phyloP scores from a whole-genome alignment of 768 basidiomycete species.

The Podaxis sp. region DNA sequence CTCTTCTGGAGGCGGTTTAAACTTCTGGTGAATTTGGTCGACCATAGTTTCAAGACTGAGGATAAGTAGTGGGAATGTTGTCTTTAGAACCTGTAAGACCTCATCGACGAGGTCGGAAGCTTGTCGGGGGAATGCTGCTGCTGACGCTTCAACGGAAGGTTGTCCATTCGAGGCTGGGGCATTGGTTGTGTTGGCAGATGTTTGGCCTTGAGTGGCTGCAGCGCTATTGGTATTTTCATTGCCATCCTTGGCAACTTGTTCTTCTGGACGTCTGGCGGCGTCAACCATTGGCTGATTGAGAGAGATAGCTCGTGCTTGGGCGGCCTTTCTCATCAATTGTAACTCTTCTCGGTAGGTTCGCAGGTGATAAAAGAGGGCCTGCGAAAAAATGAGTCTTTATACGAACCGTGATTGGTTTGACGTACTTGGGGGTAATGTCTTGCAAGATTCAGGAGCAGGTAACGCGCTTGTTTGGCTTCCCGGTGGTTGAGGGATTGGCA shows the following conservation, averaged over 20 bases:
- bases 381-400: constrained; percentile 12
- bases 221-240: constrained; percentile 21
- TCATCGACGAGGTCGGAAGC: constrained; percentile 93
- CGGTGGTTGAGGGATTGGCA: constrained; percentile 86
- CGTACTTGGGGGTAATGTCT: constrained; percentile 89
- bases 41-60: constrained; percentile 96
- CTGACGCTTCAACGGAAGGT: constrained; percentile 5
- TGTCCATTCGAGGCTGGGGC: constrained; percentile 5
- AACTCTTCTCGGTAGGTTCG: constrained; percentile 64
- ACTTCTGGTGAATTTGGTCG: constrained; percentile 87
- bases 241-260: constrained; percentile 25
- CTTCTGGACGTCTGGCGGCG: constrained; percentile 27
- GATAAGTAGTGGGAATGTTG: constrained; percentile 91
- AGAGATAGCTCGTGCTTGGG: constrained; percentile 36
- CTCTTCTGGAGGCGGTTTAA: constrained; percentile 89
- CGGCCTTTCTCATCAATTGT: constrained; percentile 39
- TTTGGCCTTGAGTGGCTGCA: constrained; percentile 3
- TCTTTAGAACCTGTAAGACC: constrained; percentile 90
- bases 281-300: constrained; percentile 25
- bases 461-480: constrained; percentile 90
- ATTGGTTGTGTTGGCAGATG: background rate
- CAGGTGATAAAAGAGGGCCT: constrained; percentile 95
- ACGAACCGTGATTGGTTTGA: constrained; percentile 11
- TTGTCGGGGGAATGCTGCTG: constrained; percentile 45
- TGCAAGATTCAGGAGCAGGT: constrained; percentile 85